Percentiles rank a stretch among this genome's conserved stretches.
These are phyloP conservation scores for Colletotrichum brevisporum DNA, from an alignment of 2,329 filamentous ascomycete genomes.

Conservation along the genomic window DNA sequence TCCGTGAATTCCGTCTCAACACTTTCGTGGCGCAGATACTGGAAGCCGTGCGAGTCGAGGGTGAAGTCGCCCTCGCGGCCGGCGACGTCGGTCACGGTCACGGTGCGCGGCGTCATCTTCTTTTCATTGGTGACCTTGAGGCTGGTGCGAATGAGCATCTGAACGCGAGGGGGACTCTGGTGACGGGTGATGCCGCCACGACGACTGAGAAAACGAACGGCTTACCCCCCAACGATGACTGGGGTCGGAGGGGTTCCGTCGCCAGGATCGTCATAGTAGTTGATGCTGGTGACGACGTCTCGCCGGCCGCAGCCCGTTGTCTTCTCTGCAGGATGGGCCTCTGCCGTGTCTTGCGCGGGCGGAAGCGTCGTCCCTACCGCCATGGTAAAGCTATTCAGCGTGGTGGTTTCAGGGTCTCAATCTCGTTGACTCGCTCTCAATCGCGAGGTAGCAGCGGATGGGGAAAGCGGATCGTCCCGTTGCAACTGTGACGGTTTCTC, in stretches of 20 bases:
- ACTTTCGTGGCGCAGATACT: conserved; percentile 66
- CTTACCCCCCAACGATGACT: conserved; percentile 42
- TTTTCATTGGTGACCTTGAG: conserved; percentile 76
- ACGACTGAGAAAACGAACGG: conserved; percentile 23
- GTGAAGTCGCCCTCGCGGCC: conserved; percentile 78
- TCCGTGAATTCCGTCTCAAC: conserved; percentile 69
- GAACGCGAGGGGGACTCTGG: neutral
- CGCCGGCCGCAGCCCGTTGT: conserved; percentile 11
- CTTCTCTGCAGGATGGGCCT: conserved; percentile 4
- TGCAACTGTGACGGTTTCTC: neutral
- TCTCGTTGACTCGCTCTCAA: neutral
- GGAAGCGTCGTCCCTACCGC: conserved; percentile 12
- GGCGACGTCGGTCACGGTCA: conserved; percentile 67
- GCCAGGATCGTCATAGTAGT: conserved; percentile 43
- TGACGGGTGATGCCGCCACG: neutral
- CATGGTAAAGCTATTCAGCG: neutral
- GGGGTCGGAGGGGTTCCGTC: conserved; percentile 42
- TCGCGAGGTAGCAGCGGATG: neutral
- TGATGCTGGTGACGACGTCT: conserved; percentile 38
- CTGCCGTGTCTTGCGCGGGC: conserved; percentile 2
- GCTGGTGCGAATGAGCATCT: conserved; percentile 31
- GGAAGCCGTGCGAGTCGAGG: conserved; percentile 67
- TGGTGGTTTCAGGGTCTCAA: neutral
- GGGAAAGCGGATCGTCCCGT: conserved; percentile 15
- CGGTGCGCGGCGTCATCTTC: conserved; percentile 71